A percentile compares a stretch with the other conserved stretches of the same genome.
Conservation (phyloP, 75 land plant genomes). For the Pinus taeda region DNA sequence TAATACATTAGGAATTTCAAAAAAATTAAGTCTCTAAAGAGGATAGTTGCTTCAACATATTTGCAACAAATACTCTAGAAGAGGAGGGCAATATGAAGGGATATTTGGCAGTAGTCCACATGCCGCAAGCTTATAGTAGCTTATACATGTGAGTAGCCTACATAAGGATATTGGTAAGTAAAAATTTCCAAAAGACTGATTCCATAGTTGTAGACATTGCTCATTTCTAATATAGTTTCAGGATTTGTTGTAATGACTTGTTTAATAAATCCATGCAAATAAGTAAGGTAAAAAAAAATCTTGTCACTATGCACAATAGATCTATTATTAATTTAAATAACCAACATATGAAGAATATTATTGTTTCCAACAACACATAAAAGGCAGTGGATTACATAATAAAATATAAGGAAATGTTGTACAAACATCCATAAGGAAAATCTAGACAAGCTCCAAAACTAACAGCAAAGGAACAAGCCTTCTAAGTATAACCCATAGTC, state of each 20-base stretch:
- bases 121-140: constrained; percentile 84
- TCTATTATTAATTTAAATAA: not conserved
- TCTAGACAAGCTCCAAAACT: no score
- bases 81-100: constrained; percentile 63
- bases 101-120: constrained; percentile 84
- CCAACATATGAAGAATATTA: not conserved
- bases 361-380: not conserved
- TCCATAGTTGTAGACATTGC: constrained; percentile 78
- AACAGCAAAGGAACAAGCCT: no score
- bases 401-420: no score
- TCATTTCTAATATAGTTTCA: constrained; percentile 67
- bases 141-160: constrained; percentile 70
- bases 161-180: constrained; percentile 74
- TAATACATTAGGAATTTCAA: constrained; percentile 52
- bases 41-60: constrained; percentile 78
- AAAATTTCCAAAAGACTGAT: constrained; percentile 85
- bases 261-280: not conserved
- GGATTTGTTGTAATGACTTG: constrained; percentile 78
- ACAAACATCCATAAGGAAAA: no score
- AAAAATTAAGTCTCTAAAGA: constrained; percentile 65
- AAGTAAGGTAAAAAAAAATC: not conserved
- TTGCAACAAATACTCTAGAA: constrained; percentile 52
- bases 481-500: no score
- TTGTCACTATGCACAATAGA: not conserved
- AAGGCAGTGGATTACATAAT: not conserved